phyloP scores from a whole-genome alignment of 169 alveolate genomes.

The Perkinsus marinus region DNA sequence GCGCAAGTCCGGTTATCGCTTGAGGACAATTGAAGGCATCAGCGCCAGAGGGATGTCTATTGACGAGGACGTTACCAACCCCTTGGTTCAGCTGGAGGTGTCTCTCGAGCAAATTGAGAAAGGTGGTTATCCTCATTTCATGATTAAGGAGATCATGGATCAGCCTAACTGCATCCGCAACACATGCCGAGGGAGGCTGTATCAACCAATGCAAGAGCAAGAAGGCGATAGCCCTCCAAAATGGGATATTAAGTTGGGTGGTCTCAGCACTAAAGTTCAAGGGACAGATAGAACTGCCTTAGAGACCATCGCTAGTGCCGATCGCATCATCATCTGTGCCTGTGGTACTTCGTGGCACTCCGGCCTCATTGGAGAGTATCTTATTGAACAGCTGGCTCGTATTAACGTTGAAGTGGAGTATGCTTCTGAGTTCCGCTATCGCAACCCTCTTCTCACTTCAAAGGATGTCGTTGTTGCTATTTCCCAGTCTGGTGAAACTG shows the following conservation, averaged over 20 bases:
- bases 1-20: conserved; percentile 13
- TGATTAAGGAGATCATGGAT: conserved; percentile 71
- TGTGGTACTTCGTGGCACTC: conserved; percentile 36
- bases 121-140: conserved; percentile 61
- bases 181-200: neutral
- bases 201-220: conserved; percentile 20
- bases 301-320: conserved; percentile 12
- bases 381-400: conserved; percentile 13
- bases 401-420: conserved; percentile 21
- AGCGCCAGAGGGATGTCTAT: conserved; percentile 5
- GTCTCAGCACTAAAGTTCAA: conserved; percentile 18
- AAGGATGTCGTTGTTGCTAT: conserved; percentile 69
- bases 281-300: conserved; percentile 21
- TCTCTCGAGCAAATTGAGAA: conserved; percentile 52
- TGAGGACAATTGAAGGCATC: conserved; percentile 22
- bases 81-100: conserved; percentile 40
- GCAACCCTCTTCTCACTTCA: conserved; percentile 29
- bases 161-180: conserved; percentile 48
- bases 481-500: conserved; percentile 92
- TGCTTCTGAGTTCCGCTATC: conserved; percentile 38
- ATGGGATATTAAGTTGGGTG: conserved; percentile 24
- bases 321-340: conserved; percentile 17
- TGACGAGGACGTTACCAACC: conserved; percentile 26
- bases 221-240: conserved; percentile 13
- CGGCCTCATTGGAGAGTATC: conserved; percentile 35